These are phyloP conservation scores for Claviceps spartinae DNA, from an alignment of 2,329 filamentous ascomycete species.

Conservation along the genomic window DNA sequence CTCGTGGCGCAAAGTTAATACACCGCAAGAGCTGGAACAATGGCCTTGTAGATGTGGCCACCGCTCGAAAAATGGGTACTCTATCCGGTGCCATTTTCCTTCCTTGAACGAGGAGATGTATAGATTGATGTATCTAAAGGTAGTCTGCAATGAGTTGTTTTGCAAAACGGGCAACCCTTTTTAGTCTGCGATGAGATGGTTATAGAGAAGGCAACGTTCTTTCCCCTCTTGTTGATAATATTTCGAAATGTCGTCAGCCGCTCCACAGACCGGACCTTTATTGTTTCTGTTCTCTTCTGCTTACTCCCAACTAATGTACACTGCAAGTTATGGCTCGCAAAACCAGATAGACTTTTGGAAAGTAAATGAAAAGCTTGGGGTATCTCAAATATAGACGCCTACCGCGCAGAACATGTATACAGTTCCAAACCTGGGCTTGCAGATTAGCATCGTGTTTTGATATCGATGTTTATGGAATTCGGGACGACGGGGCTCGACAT, in stretches of 20 bases:
- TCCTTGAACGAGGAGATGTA: not conserved
- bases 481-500: conserved; percentile 24
- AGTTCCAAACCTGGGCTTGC: conserved; percentile 63
- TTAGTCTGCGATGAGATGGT: not conserved
- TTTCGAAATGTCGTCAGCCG: conserved; percentile 13
- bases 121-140: not conserved
- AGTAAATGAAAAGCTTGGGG: conserved; percentile 16
- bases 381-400: conserved; percentile 87
- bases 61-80: conserved; percentile 54
- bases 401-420: conserved; percentile 99
- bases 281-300: conserved; percentile 12
- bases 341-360: not conserved
- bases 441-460: conserved; percentile 9
- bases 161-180: not conserved
- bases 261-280: conserved; percentile 13
- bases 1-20: conserved; percentile 45
- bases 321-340: conserved; percentile 12
- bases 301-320: conserved; percentile 25
- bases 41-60: conserved; percentile 65
- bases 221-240: not conserved
- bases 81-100: conserved; percentile 18
- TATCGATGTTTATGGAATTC: not conserved
- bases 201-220: not conserved
- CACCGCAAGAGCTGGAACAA: conserved; percentile 50
- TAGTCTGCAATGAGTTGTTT: conserved; percentile 1